These are phyloP conservation scores for Diaporthe helianthi DNA, from an alignment of 2,329 filamentous ascomycete species.

Conservation along the genomic window DNA sequence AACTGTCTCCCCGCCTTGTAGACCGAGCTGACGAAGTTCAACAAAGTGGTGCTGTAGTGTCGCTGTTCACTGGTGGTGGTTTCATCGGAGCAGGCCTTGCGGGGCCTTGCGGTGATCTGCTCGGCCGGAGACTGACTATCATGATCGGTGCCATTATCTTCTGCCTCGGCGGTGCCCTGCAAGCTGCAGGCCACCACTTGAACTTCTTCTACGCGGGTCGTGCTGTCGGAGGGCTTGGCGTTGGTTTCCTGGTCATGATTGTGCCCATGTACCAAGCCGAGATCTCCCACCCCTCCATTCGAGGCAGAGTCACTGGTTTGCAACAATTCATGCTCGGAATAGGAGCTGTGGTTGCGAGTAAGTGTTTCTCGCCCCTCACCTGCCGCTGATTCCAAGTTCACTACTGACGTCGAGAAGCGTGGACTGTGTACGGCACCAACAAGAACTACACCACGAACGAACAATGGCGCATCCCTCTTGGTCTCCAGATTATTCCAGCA, in stretches of 20 bases:
- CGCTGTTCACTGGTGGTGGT: slow-evolving; percentile 5
- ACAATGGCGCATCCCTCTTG: slow-evolving; percentile 30
- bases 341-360: not conserved
- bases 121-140: slow-evolving; percentile 1
- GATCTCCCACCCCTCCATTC: not conserved
- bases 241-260: slow-evolving; percentile 15
- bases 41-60: not conserved
- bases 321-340: slow-evolving; percentile 8
- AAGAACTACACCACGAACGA: not conserved
- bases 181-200: not conserved
- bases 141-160: slow-evolving; percentile 3
- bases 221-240: not conserved
- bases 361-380: not conserved
- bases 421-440: slow-evolving; percentile 13
- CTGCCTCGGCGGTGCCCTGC: not conserved
- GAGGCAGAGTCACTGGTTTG: not conserved
- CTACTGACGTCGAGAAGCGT: not conserved
- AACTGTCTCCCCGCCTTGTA: not conserved
- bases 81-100: not conserved
- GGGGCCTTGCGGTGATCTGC: not conserved
- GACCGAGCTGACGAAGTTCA: not conserved
- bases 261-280: slow-evolving; percentile 18
- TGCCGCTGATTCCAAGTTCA: not conserved
- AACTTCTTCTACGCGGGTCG: slow-evolving; percentile 8
- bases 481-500: slow-evolving; percentile 24